Conservation (phyloP, 495 filamentous ascomycete species). For the Diplogelasinospora grovesii region DNA sequence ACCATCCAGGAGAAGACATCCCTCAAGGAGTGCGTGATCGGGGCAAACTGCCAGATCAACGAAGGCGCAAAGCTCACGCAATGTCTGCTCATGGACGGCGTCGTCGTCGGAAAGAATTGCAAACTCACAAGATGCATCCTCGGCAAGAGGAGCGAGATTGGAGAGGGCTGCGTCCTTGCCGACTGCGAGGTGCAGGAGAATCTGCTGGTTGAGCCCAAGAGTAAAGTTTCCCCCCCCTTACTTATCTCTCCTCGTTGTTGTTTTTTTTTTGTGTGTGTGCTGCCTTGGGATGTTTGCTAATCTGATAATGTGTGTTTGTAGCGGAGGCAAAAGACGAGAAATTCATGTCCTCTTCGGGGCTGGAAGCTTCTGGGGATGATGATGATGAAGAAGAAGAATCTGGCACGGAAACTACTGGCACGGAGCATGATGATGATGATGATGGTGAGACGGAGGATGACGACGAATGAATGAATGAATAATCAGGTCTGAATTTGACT, state of each 20-base stretch:
- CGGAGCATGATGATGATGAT: conserved; percentile 6
- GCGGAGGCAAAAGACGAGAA: conserved; percentile 79
- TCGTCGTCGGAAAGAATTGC: conserved; percentile 67
- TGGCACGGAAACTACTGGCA: not conserved
- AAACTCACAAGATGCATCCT: conserved; percentile 77
- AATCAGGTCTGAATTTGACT: too few species aligned
- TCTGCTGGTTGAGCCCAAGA: conserved; percentile 70
- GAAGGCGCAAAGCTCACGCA: conserved; percentile 70
- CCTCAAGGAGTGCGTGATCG: conserved; percentile 86
- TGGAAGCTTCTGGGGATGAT: conserved; percentile 51
- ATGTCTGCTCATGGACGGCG: conserved; percentile 88
- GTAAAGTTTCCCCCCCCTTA: conserved; percentile 37
- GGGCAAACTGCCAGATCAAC: conserved; percentile 75
- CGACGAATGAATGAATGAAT: not conserved
- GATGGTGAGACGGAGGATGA: conserved; percentile 7
- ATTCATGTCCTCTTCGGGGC: conserved; percentile 75
- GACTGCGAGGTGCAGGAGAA: conserved; percentile 91
- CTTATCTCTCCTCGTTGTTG: not conserved
- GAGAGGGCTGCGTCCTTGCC: conserved; percentile 65
- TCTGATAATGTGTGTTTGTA: conserved; percentile 10
- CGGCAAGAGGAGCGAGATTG: conserved; percentile 67
- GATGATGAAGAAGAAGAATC: conserved; percentile 28
- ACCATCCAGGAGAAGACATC: conserved; percentile 73
- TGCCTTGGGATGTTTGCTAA: not conserved
- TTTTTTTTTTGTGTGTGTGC: not conserved